Conservation (phyloP, 2,329 filamentous ascomycete species). For the Pezicula carpinea region DNA sequence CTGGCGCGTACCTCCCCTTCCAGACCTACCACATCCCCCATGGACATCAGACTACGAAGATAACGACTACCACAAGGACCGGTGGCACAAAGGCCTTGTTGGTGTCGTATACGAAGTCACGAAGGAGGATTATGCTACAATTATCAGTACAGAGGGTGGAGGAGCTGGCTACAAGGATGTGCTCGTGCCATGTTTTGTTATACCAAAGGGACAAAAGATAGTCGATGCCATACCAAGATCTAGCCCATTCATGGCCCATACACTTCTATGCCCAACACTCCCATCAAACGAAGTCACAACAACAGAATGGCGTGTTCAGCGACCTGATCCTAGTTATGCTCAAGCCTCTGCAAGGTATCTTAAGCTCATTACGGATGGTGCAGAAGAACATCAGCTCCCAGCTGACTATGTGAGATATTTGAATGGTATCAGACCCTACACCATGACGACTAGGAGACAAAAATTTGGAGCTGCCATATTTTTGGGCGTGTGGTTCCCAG, state of each 20-base stretch:
- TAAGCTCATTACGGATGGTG: constrained; percentile 73
- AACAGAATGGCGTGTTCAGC: constrained; percentile 24
- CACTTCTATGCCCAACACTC: constrained; percentile 64
- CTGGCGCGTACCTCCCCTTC: constrained; percentile 38
- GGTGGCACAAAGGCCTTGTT: constrained; percentile 78
- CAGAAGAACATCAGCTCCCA: constrained; percentile 74
- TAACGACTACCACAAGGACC: constrained; percentile 44
- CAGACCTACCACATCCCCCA: constrained; percentile 22
- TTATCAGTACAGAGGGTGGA: constrained; percentile 87
- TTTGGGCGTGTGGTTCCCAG: constrained; percentile 51
- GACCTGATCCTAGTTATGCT: constrained; percentile 67
- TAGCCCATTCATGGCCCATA: constrained; percentile 74
- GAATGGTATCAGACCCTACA: constrained; percentile 63
- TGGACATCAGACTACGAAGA: neutral
- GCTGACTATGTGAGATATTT: constrained; percentile 74
- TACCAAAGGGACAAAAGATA: constrained; percentile 50
- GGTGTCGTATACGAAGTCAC: constrained; percentile 97
- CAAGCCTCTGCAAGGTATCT: constrained; percentile 83
- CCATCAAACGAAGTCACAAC: neutral
- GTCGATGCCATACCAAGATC: constrained; percentile 62
- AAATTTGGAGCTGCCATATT: constrained; percentile 60
- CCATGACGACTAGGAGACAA: constrained; percentile 62
- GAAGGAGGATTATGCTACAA: constrained; percentile 71
- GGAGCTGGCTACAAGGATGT: constrained; percentile 83
- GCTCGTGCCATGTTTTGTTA: constrained; percentile 68